A percentile compares a stretch with the other conserved stretches of the same genome.
phyloP scores from a whole-genome alignment of 2,329 filamentous ascomycete genomes.

The Ophiostoma sp. region DNA sequence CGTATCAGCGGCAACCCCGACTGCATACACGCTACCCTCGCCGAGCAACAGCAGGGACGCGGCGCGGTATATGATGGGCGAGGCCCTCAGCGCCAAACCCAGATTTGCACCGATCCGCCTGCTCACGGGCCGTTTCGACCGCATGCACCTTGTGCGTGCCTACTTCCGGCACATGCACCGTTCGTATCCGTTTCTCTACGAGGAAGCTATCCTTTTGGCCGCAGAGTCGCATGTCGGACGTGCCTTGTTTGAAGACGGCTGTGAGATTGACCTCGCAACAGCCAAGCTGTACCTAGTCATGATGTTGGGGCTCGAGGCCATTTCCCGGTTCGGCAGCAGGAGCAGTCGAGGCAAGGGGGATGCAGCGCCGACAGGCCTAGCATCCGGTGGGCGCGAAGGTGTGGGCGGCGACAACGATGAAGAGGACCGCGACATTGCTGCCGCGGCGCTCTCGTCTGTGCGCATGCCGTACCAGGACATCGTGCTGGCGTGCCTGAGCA shows the following conservation, averaged over 20 bases:
- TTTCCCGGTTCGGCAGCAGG: neutral
- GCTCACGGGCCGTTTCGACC: constrained; percentile 16
- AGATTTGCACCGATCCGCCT: constrained; percentile 15
- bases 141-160: constrained; percentile 36
- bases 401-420: neutral
- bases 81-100: constrained; percentile 4
- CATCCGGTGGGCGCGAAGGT: neutral
- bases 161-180: constrained; percentile 44
- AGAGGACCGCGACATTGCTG: neutral
- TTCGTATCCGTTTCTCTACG: constrained; percentile 43
- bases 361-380: neutral
- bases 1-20: constrained; percentile 7
- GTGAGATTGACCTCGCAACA: neutral
- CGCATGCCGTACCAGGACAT: constrained; percentile 38
- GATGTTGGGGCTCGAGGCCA: constrained; percentile 7
- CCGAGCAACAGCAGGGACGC: constrained; percentile 17
- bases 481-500: constrained; percentile 38
- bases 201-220: constrained; percentile 33
- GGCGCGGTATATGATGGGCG: constrained; percentile 14
- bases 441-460: constrained; percentile 30
- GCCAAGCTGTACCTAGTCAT: constrained; percentile 1
- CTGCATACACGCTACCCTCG: constrained; percentile 11
- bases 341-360: neutral
- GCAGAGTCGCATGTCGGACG: neutral
- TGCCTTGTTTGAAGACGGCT: neutral